These are phyloP conservation scores for Boletus reticuloceps DNA, from an alignment of 768 basidiomycete species.

Conservation along the genomic window DNA sequence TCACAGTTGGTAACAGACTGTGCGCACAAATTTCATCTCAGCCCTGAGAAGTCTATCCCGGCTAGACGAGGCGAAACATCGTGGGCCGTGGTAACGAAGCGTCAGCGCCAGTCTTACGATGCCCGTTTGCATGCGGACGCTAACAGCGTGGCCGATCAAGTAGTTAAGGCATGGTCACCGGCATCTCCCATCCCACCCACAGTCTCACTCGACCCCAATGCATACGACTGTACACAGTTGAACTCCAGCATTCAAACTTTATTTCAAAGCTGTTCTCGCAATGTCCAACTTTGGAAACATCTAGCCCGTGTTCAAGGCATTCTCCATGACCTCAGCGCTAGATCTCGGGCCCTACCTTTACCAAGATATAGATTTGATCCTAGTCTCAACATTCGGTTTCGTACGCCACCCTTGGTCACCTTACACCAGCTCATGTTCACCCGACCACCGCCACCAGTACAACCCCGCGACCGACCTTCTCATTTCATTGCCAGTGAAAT, in stretches of 20 bases:
- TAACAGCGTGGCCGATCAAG: rapidly evolving
- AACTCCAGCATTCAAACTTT: not conserved
- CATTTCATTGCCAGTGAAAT: not conserved
- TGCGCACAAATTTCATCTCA: not conserved
- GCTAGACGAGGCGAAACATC: not conserved
- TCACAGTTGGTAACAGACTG: not conserved
- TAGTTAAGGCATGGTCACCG: not conserved
- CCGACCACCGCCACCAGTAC: not conserved
- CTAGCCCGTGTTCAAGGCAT: not conserved
- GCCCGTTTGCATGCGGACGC: not conserved
- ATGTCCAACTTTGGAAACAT: not conserved
- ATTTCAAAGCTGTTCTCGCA: not conserved
- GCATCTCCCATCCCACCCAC: not conserved
- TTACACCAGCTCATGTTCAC: not conserved
- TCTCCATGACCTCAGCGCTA: not conserved
- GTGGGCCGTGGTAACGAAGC: no score
- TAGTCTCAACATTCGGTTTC: not conserved
- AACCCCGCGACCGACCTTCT: not conserved
- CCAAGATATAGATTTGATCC: not conserved
- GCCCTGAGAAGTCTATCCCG: not conserved
- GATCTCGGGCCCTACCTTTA: no score
- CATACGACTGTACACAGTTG: not conserved
- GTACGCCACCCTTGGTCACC: not conserved
- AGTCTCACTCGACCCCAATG: not conserved
- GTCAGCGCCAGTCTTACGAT: not conserved